Evolutionary conservation across 495 filamentous ascomycete species (phyloP).

Genomic region (Penicillium canescens): DNA sequence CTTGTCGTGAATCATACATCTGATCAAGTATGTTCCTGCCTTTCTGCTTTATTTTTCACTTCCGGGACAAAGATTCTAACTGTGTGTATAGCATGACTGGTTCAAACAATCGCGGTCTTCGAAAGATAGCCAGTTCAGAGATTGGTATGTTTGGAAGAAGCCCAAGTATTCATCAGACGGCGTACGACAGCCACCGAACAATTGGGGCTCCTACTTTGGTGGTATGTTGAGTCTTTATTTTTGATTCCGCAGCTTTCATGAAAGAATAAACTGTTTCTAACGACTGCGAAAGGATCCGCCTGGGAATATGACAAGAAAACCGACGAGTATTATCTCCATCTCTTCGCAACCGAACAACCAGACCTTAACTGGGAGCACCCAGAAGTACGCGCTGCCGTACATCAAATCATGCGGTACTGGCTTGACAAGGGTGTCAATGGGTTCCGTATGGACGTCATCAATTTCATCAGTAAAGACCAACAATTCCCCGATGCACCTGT

Average conservation of each 20-base stretch:
- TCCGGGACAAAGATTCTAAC: too few species aligned
- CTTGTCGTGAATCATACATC: slow-evolving; percentile 57
- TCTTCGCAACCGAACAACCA: slow-evolving; percentile 62
- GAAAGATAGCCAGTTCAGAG: slow-evolving; percentile 52
- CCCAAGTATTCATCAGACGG: slow-evolving; percentile 46
- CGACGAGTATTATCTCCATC: slow-evolving; percentile 64
- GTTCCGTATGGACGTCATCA: slow-evolving; percentile 62
- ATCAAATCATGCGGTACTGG: slow-evolving; percentile 66
- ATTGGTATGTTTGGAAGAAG: slow-evolving; percentile 68
- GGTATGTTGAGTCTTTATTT: slow-evolving; percentile 2
- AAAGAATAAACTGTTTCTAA: too few species aligned
- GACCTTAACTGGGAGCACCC: slow-evolving; percentile 72
- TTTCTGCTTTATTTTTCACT: too few species aligned
- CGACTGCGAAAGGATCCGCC: slow-evolving; percentile 17
- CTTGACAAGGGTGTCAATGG: slow-evolving; percentile 61
- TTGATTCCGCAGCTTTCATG: too few species aligned
- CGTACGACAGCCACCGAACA: slow-evolving; percentile 57
- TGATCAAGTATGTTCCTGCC: slow-evolving; percentile 11
- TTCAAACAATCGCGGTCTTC: slow-evolving; percentile 58
- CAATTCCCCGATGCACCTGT: slow-evolving; percentile 56
- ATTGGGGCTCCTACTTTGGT: slow-evolving; percentile 53
- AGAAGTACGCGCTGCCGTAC: slow-evolving; percentile 57
- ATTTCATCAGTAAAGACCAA: slow-evolving; percentile 59
- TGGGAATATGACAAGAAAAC: slow-evolving; percentile 64
- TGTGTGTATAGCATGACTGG: slow-evolving; percentile 55